Evolutionary conservation across 108 stramenopile species (phyloP).

Genomic region (Nitzschia sp.): DNA sequence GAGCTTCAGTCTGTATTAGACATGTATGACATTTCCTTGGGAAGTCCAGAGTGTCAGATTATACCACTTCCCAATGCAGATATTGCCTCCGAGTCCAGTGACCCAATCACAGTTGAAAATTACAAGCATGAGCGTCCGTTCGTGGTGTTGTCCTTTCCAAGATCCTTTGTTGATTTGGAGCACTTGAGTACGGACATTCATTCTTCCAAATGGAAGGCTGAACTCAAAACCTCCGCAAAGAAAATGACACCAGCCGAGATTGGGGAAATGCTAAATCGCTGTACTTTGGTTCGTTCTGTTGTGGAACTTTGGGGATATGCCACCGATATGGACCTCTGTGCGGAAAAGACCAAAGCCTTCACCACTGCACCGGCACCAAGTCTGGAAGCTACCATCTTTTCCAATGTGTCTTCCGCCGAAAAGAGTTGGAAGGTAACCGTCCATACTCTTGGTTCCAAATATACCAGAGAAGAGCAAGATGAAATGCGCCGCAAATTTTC

Average conservation of each 20-base stretch:
- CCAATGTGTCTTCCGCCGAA: slow-evolving; percentile 12
- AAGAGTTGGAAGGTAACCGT: slow-evolving; percentile 76
- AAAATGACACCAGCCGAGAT: slow-evolving; percentile 7
- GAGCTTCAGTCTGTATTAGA: slow-evolving; percentile 69
- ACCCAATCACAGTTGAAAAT: background rate
- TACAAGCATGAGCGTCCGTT: slow-evolving; percentile 29
- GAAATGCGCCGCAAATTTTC: slow-evolving; percentile 62
- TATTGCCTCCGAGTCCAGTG: background rate
- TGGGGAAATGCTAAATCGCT: slow-evolving; percentile 50
- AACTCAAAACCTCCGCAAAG: slow-evolving; percentile 36
- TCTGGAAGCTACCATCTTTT: slow-evolving; percentile 21
- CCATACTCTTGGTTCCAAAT: slow-evolving; percentile 74
- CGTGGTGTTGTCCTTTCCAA: slow-evolving; percentile 35
- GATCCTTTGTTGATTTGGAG: background rate
- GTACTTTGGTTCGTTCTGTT: slow-evolving; percentile 69
- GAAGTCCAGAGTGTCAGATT: slow-evolving; percentile 22
- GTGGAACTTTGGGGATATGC: slow-evolving; percentile 77
- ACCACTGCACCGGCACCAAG: slow-evolving; percentile 1
- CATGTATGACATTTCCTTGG: slow-evolving; percentile 61
- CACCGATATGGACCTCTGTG: slow-evolving; percentile 44
- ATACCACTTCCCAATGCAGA: slow-evolving; percentile 16
- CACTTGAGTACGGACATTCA: slow-evolving; percentile 1
- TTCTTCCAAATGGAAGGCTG: slow-evolving; percentile 14
- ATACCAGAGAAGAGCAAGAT: slow-evolving; percentile 70
- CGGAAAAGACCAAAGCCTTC: slow-evolving; percentile 23